Conservation (phyloP, 257 asterid species). For the Jacaranda copaia region DNA sequence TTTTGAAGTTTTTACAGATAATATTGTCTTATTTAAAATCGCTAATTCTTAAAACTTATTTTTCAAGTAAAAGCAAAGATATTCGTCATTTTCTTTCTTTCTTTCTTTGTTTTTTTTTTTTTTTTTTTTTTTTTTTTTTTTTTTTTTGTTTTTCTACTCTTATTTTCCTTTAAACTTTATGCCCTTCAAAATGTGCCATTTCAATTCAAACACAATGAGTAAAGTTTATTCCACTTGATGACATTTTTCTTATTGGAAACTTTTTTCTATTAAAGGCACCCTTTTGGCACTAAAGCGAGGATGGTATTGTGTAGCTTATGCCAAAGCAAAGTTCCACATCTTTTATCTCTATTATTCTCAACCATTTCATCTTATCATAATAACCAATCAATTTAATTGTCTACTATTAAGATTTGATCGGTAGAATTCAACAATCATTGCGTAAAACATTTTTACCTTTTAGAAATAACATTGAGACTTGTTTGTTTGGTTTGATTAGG, state of each 20-base stretch:
- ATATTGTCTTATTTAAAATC: no score
- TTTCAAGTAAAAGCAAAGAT: no score
- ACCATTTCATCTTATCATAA: not conserved
- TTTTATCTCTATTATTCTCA: not conserved
- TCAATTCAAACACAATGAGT: not conserved
- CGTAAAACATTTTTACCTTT: no score
- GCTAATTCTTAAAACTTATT: no score
- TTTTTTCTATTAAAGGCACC: not conserved
- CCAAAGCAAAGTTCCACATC: conserved; percentile 1
- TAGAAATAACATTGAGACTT: no score
- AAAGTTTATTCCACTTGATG: conserved; percentile 7
- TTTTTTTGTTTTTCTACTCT: not conserved
- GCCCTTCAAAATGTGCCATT: not conserved
- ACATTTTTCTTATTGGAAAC: not conserved
- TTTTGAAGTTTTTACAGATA: no score
- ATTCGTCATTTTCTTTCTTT: not conserved
- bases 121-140: not conserved
- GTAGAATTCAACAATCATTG: no score
- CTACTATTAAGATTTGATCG: not conserved
- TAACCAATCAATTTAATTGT: not conserved
- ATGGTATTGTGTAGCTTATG: not conserved
- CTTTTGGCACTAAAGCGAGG: not conserved
- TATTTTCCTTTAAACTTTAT: not conserved
- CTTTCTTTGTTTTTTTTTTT: no score
- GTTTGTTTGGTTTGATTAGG: no score